A percentile compares a stretch with the other conserved stretches of the same genome.
Evolutionary conservation across 257 asterid genomes (phyloP).

Genomic region (Solanum lignicaule): DNA sequence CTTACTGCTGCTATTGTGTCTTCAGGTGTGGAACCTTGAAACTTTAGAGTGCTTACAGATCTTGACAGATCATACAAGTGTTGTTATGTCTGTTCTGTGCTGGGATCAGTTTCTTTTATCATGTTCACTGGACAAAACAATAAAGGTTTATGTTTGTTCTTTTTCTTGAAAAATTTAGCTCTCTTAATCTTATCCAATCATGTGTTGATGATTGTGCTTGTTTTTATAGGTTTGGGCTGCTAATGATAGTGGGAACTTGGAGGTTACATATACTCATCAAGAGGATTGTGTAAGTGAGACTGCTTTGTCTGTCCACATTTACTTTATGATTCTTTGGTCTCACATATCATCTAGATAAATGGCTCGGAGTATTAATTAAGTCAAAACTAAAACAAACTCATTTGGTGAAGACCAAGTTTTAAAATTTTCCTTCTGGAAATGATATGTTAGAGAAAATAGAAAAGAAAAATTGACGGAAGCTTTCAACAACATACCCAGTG

Average conservation of each 20-base stretch:
- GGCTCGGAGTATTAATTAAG: not conserved
- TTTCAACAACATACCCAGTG: not conserved
- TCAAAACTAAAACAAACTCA: not conserved
- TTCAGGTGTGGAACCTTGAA: conserved; percentile 91
- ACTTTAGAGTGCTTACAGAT: conserved; percentile 79
- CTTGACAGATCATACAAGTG: conserved; percentile 65
- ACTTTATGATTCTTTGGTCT: not conserved
- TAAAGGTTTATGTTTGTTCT: conserved; percentile 37
- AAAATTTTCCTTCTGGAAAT: not conserved
- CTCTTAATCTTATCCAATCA: not conserved
- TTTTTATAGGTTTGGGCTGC: conserved; percentile 76
- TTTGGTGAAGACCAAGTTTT: not conserved
- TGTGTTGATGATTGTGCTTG: conserved; percentile 1
- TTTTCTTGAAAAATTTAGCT: not conserved
- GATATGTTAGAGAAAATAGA: not conserved
- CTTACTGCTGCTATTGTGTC: not conserved
- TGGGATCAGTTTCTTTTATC: conserved; percentile 98
- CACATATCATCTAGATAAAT: not conserved
- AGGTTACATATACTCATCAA: conserved; percentile 78
- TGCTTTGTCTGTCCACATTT: not conserved
- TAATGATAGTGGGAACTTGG: conserved; percentile 73
- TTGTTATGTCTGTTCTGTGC: conserved; percentile 93
- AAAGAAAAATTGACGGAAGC: not conserved
- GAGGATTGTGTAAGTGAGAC: conserved; percentile 67
- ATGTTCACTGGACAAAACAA: conserved; percentile 86